Conservation (phyloP, 306 rosid species). For the Carpinus viminea region DNA sequence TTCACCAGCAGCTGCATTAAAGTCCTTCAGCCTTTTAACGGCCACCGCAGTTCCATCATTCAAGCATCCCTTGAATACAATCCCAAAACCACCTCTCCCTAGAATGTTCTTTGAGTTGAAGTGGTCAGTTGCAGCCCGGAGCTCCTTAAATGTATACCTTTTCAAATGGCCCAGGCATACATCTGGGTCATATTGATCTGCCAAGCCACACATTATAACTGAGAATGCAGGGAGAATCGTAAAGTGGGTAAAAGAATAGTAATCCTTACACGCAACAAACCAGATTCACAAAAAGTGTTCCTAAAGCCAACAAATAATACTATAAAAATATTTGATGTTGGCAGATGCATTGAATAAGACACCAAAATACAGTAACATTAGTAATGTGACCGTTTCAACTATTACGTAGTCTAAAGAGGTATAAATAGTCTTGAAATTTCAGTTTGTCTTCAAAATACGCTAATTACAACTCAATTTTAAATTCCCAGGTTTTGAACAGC, state of each 20-base stretch:
- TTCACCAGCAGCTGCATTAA: constrained; percentile 90
- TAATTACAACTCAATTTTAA: background rate
- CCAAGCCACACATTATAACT: constrained; percentile 19
- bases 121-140: constrained; percentile 91
- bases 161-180: constrained; percentile 91
- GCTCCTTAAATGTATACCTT: constrained; percentile 92
- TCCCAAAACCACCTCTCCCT: constrained; percentile 98
- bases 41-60: constrained; percentile 88
- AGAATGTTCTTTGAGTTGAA: constrained; percentile 90
- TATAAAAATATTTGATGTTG: too few relatives aligned
- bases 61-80: constrained; percentile 85
- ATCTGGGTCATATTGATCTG: constrained; percentile 98
- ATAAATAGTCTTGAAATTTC: background rate
- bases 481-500: background rate
- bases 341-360: background rate
- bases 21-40: constrained; percentile 91
- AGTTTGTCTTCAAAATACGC: background rate
- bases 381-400: background rate
- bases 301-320: background rate
- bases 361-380: background rate
- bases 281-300: background rate
- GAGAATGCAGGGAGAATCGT: constrained; percentile 19
- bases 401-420: background rate
- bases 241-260: background rate
- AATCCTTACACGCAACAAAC: background rate